phyloP scores from a whole-genome alignment of 2,329 filamentous ascomycete genomes.

The Penicillium corylophilum region DNA sequence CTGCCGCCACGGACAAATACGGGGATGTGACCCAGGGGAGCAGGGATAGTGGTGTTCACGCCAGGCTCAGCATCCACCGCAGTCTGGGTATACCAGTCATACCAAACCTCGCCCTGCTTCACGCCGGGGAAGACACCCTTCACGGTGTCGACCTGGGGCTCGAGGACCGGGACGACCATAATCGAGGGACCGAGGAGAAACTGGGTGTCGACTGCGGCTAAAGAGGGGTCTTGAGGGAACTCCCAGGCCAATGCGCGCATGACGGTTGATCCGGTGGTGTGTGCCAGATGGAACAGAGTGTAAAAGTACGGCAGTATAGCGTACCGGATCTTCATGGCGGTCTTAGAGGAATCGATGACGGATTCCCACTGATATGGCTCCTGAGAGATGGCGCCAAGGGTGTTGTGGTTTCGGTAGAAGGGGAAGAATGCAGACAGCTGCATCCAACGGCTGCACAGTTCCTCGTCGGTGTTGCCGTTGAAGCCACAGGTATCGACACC shows the following conservation, averaged over 20 bases:
- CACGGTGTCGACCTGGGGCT: slow-evolving; percentile 60
- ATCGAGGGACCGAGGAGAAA: slow-evolving; percentile 68
- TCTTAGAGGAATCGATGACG: slow-evolving; percentile 63
- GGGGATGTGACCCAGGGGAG: slow-evolving; percentile 67
- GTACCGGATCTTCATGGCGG: slow-evolving; percentile 70
- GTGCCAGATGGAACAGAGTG: slow-evolving; percentile 67
- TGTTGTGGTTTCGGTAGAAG: slow-evolving; percentile 77
- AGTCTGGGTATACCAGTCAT: slow-evolving; percentile 74
- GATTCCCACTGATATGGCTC: slow-evolving; percentile 70
- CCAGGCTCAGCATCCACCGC: slow-evolving; percentile 53
- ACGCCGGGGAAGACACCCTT: slow-evolving; percentile 69
- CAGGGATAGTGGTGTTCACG: slow-evolving; percentile 60
- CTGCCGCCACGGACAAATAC: slow-evolving; percentile 68
- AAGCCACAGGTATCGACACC: slow-evolving; percentile 71
- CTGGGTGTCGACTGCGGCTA: slow-evolving; percentile 66
- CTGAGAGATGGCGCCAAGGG: slow-evolving; percentile 59
- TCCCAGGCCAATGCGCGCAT: slow-evolving; percentile 74
- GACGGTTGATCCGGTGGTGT: slow-evolving; percentile 65
- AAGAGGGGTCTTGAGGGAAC: slow-evolving; percentile 67
- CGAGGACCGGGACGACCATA: slow-evolving; percentile 66
- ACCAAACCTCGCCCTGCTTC: slow-evolving; percentile 63
- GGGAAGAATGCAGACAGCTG: slow-evolving; percentile 72
- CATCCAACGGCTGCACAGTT: slow-evolving; percentile 75
- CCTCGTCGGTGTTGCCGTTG: slow-evolving; percentile 63
- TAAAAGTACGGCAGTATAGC: slow-evolving; percentile 72